Conservation (phyloP, 805 yeast genomes). For the Schizosaccharomyces lindneri region DNA sequence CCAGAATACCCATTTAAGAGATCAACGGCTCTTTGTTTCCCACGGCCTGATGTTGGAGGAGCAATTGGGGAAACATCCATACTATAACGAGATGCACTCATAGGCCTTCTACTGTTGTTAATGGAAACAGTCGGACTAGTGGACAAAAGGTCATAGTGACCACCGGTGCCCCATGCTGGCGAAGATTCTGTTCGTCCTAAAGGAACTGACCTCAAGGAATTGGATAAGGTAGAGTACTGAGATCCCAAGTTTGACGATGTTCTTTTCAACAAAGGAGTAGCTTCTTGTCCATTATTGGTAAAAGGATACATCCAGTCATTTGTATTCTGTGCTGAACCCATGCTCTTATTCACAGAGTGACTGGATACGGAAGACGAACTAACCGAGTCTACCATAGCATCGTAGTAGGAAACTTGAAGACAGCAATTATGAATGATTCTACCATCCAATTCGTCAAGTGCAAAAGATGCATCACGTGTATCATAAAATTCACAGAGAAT, state of each 20-base stretch:
- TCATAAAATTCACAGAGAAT: constrained; percentile 16
- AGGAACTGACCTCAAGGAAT: background rate
- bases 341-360: constrained; percentile 4
- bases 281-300: too few relatives aligned
- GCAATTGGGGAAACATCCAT: background rate
- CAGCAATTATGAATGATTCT: constrained; percentile 8
- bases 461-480: constrained; percentile 15
- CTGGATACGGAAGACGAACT: constrained; percentile 1
- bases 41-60: background rate
- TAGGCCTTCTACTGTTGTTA: background rate
- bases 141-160: background rate
- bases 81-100: background rate
- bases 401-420: background rate
- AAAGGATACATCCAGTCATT: too few relatives aligned
- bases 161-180: background rate
- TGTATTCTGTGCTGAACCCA: background rate
- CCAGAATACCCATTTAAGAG: background rate
- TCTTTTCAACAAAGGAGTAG: too few relatives aligned
- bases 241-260: too few relatives aligned
- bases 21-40: background rate
- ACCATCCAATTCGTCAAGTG: constrained; percentile 10
- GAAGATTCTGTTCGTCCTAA: background rate
- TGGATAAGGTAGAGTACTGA: background rate
- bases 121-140: background rate
- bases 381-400: background rate